Base-by-base conservation (phyloP, 140 eudicot genomes). In the Cichorium intybus region DNA sequence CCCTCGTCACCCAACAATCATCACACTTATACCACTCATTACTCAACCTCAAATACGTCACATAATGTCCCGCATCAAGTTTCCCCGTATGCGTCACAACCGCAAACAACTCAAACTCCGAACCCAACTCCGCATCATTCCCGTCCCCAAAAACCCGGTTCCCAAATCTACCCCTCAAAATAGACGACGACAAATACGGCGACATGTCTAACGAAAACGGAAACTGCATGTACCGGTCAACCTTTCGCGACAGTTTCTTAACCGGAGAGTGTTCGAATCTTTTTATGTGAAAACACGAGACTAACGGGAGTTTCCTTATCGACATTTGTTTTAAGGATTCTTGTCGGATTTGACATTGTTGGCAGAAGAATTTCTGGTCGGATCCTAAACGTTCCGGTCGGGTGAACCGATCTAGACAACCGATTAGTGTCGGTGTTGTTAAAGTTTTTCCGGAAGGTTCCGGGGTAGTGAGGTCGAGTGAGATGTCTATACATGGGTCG, bases 241-340 rank as follows among this genome's bases (percentile, higher is more conserved):
- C 77, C 46, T 90, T 90, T 61, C 86, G 75, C 4, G 97, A 79
- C 95, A 87, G 78, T n/a, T 87, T 90, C 39, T 77, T 75, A 14
- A 75, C 49, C 2, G 79, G 72, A 1, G 96, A 90, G 45, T 90
- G 97, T 75, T 90, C 90, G 48, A 90, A 87, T 69, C 97, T 68
- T 77, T 90, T 90, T 11, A 90, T 87, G 71, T 90, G 96, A 48
- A 90, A 90, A 82, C 97, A 87, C 39, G 84, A 82, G 28, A 90
- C 97, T 58, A 87, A 62, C 1, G 96, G 97, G 24, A 90, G 97
- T 62, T 84, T 87, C 58, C 95, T 72, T 65, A 90, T 82, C 0
- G 97, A 90, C 97, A 90, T 87, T 60, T 90, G 96, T 57, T 90
- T 90, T 10, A 87, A 86, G 49, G 97, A 90, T 64, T 90, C 97